Conservation (phyloP, 345 rosid species). For the Erodium maritimum region DNA sequence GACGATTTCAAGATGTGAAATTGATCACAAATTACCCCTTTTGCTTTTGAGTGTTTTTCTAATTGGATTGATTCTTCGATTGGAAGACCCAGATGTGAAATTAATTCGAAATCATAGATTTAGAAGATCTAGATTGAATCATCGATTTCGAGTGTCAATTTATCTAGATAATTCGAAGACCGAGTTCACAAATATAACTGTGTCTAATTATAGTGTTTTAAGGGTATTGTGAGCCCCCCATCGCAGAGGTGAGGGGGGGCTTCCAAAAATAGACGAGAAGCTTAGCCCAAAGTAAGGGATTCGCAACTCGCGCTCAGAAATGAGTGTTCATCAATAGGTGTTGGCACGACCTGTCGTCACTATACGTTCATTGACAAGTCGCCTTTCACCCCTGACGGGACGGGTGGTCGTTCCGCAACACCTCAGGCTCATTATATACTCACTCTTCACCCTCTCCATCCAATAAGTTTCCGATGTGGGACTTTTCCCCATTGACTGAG, state of each 20-base stretch:
- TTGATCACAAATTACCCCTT: no score
- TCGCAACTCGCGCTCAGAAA: constrained; percentile 31
- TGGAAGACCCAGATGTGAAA: no score
- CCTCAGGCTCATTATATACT: accelerated
- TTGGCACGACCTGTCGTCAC: constrained; percentile 87
- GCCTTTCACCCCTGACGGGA: constrained; percentile 75
- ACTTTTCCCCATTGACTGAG: no score
- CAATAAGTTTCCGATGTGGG: not conserved
- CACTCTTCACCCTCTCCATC: not conserved
- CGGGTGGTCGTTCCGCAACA: accelerated
- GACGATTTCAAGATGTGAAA: no score
- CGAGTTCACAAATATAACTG: no score
- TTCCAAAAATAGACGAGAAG: constrained; percentile 87
- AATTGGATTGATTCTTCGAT: no score
- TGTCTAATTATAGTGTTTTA: no score
- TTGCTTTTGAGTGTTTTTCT: no score
- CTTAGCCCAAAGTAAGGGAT: constrained; percentile 51
- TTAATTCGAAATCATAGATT: no score
- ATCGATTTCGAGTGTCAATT: not conserved
- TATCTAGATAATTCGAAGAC: not conserved
- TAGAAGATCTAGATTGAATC: no score
- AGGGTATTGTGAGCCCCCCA: constrained; percentile 17
- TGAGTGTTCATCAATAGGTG: constrained; percentile 41
- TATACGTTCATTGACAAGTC: constrained; percentile 64
- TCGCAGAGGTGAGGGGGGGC: constrained; percentile 18